Conservation (phyloP, 257 asterid genomes). For the Scutellaria baicalensis region DNA sequence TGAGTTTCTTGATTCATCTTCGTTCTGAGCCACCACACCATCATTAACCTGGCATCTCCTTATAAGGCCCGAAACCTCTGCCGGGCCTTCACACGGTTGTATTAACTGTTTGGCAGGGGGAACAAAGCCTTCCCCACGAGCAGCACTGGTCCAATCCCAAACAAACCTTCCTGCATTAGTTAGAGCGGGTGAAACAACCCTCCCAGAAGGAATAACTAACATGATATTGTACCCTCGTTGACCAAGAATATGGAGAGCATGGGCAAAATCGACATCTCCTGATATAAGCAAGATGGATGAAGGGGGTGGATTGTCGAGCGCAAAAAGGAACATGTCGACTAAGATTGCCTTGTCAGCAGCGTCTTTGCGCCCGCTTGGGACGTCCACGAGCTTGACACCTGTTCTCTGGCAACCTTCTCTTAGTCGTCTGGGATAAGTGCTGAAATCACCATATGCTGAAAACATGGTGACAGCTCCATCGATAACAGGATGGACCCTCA, state of each 20-base stretch:
- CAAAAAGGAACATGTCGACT: conserved; percentile 94
- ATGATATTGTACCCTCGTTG: conserved; percentile 90
- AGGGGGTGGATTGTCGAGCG: conserved; percentile 91
- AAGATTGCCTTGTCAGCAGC: conserved; percentile 96
- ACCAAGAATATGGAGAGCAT: conserved; percentile 89
- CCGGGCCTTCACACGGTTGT: conserved; percentile 26
- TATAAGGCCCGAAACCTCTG: conserved; percentile 30
- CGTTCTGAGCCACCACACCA: conserved; percentile 41
- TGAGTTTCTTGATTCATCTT: conserved; percentile 57
- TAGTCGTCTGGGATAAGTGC: conserved; percentile 69
- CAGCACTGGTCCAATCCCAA: conserved; percentile 90
- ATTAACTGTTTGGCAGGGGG: conserved; percentile 44
- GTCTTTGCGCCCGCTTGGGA: conserved; percentile 88
- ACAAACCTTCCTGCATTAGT: conserved; percentile 80
- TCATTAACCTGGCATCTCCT: conserved; percentile 36
- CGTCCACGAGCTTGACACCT: conserved; percentile 83
- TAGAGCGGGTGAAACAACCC: conserved; percentile 74
- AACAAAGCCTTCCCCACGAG: conserved; percentile 81
- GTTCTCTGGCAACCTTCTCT: conserved; percentile 97
- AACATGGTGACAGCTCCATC: conserved; percentile 71
- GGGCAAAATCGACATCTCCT: conserved; percentile 95
- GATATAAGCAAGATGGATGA: conserved; percentile 87
- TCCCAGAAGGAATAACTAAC: conserved; percentile 68
- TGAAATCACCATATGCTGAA: conserved; percentile 87
- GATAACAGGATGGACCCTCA: conserved; percentile 68